Conservation (phyloP, 1,284 basidiomycete genomes). For the Rhodotorula glutinis region DNA sequence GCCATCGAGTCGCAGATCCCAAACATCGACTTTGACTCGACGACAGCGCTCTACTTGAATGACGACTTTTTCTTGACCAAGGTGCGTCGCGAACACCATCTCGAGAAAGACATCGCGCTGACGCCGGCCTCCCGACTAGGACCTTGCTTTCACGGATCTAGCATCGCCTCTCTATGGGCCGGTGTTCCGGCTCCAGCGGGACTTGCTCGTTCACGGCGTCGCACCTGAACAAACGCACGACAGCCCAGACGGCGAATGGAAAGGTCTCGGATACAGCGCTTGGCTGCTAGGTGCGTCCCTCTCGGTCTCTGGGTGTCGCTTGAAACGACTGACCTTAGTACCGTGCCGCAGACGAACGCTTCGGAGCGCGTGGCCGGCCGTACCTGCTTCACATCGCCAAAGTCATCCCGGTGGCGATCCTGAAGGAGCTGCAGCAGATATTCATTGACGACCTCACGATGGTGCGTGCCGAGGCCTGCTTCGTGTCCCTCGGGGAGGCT, state of each 20-base stretch:
- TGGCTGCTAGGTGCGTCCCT: conserved; percentile 20
- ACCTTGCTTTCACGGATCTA: conserved; percentile 25
- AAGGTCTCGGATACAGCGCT: conserved; percentile 17
- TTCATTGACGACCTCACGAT: conserved; percentile 27
- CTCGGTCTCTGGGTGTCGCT: too few relatives aligned
- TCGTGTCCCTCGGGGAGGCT: rapidly evolving
- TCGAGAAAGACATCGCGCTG: too few relatives aligned
- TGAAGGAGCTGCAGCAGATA: conserved; percentile 29
- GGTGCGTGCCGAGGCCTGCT: conserved; percentile 4
- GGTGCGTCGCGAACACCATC: not conserved
- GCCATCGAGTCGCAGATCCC: conserved; percentile 41
- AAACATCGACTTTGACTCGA: conserved; percentile 25
- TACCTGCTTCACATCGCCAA: conserved; percentile 39
- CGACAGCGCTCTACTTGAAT: conserved; percentile 34
- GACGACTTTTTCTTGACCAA: conserved; percentile 42
- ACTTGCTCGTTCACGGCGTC: conserved; percentile 21
- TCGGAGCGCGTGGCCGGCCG: conserved; percentile 30
- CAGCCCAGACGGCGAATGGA: conserved; percentile 32
- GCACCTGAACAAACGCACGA: not conserved
- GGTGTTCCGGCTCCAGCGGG: conserved; percentile 34
- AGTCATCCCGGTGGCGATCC: conserved; percentile 22
- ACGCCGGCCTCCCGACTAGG: not conserved
- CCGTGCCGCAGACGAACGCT: conserved; percentile 22
- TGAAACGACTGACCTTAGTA: not conserved
- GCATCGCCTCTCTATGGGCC: conserved; percentile 35